A percentile compares a stretch with the other conserved stretches of the same genome.
Conservation (phyloP, 2,329 filamentous ascomycete genomes). For the Harringtonia lauricola region DNA sequence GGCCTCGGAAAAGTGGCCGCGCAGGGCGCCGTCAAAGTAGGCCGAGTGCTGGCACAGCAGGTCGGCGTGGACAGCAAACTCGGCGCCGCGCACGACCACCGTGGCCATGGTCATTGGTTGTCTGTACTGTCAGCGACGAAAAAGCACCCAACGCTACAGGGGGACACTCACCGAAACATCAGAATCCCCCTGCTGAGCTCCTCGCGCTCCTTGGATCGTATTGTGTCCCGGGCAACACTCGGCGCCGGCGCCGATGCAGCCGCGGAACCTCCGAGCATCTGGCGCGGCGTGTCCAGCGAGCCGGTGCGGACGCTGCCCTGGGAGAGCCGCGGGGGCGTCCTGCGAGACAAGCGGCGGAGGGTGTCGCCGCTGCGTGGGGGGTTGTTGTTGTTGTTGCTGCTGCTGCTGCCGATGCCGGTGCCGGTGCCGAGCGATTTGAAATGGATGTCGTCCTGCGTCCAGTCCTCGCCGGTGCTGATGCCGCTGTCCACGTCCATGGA, state of each 20-base stretch:
- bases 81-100: conserved; percentile 8
- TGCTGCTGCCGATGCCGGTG: background rate
- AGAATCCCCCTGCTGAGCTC: conserved; percentile 1
- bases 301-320: too few species aligned
- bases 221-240: background rate
- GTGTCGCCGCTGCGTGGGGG: too few species aligned
- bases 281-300: too few species aligned
- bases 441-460: conserved; percentile 1
- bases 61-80: conserved; percentile 10
- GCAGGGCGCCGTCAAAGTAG: conserved; percentile 12
- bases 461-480: conserved; percentile 3
- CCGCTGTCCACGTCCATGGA: conserved; percentile 8
- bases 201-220: conserved; percentile 6
- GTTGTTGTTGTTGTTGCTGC: background rate
- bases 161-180: conserved; percentile 9
- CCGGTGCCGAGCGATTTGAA: background rate
- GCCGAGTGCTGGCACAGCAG: conserved; percentile 12
- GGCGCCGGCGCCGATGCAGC: background rate
- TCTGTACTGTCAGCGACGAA: background rate
- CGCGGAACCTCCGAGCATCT: too few species aligned
- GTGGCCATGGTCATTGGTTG: conserved; percentile 8
- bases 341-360: too few species aligned
- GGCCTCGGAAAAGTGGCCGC: conserved; percentile 11
- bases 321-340: too few species aligned
- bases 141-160: too few species aligned